Percentiles rank a stretch among this genome's conserved stretches.
Conservation (phyloP, 257 asterid species). For the Nemophila menziesii region DNA sequence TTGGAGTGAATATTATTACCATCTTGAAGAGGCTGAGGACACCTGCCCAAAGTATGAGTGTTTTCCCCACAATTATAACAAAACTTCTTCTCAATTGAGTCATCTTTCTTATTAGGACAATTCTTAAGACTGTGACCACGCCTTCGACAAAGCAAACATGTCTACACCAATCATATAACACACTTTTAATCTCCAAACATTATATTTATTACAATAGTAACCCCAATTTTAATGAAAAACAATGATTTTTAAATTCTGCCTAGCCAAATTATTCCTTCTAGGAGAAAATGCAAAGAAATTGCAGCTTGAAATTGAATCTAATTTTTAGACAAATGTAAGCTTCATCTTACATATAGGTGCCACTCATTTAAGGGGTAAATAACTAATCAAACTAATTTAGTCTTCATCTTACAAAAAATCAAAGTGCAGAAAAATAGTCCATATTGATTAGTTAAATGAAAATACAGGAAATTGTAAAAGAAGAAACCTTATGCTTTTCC, state of each 20-base stretch:
- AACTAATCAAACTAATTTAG: too few species aligned
- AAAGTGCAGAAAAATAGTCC: neutral
- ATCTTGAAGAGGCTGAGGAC: conserved; percentile 73
- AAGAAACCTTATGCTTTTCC: conserved; percentile 81
- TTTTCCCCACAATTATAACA: conserved; percentile 87
- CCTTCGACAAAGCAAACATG: conserved; percentile 65
- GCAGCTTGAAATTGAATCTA: too few species aligned
- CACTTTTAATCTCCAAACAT: conserved; percentile 7
- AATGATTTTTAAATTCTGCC: too few species aligned
- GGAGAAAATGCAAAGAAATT: neutral
- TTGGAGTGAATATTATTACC: conserved; percentile 39
- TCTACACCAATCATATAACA: conserved; percentile 30
- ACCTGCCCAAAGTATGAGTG: conserved; percentile 65
- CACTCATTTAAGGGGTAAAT: too few species aligned
- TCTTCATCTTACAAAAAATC: too few species aligned
- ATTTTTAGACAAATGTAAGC: neutral
- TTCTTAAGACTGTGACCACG: conserved; percentile 86
- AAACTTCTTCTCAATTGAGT: conserved; percentile 35
- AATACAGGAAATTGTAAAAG: neutral
- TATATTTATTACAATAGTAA: too few species aligned
- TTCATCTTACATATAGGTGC: neutral
- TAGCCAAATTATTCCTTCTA: neutral
- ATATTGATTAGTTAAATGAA: neutral
- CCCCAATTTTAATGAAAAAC: neutral
- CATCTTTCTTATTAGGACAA: conserved; percentile 54